Base-by-base conservation (phyloP, 2,329 filamentous ascomycete genomes). In the Tolypocladium paradoxum region DNA sequence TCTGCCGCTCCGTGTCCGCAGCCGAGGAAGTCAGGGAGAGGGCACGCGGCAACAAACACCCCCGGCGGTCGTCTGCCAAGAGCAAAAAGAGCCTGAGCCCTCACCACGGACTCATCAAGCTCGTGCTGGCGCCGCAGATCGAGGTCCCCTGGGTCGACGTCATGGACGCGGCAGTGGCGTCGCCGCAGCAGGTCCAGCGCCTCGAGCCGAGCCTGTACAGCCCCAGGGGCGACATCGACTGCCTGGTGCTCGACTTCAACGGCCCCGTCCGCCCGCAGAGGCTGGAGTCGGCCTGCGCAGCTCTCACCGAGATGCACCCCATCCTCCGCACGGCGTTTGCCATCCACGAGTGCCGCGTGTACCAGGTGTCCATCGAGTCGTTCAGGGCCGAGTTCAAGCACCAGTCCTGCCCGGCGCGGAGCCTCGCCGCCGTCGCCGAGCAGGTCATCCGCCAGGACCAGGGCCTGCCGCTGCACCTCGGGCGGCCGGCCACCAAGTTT, bases 261-360 rank as follows among this genome's bases (percentile, higher is more conserved):
- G 76, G 76, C 0, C 61, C 68, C 0, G 58, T 79, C 0, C 67
- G 73, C 33, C 58, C 64, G 46, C 67, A 69, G 43, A 73, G 70
- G 55, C 69, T 79, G 1, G 71, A 78, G 54, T 66, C 69, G 1
- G 74, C 76, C 0, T 79, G 76, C 57, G 65, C 68, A 24, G 68
- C 69, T 14, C 66, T 80, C 9, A 65, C 67, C 0, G 63, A 64
- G 35, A 66, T 75, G 36, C 77, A 80, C 43, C 73, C 76, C 0
- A 76, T 79, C 31, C 68, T 84, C 8, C 75, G 79, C 24, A 81
- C 81, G 0, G 73, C 75, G 0, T 83, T 83, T 52, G 68, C 76
- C 2, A 64, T 70, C 0, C 70, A 77, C 48, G 69, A 72, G 12
- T 69, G 75, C 7, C 68, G 67, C 2, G 66, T 79, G 0, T 78